Evolutionary conservation across 768 basidiomycete species (phyloP), one percentile per base, ranked within the genome.

Genomic region (Suillus occidentalis): DNA sequence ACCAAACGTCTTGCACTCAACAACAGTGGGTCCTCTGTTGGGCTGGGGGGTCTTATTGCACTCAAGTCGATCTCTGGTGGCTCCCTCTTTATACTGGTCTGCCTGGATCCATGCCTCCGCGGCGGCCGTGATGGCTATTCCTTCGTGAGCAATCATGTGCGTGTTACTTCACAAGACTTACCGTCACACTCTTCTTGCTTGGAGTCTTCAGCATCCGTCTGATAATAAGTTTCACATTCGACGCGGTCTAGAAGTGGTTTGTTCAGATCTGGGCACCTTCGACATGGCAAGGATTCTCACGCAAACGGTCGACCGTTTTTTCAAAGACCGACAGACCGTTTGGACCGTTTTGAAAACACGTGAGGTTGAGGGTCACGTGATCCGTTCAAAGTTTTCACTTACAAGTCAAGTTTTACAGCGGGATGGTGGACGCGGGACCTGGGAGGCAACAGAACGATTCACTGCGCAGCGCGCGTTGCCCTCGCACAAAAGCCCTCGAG

Each of bases 21-120:
- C 2, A 93, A 77, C 0, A 93, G 73, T 0, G 91, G 91, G 69
- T 93, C 91, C 43, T 93, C 91, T 1, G 85, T 85, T 3, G 91
- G 91, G 61, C 89, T 90, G 0, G 89, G 80, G 1, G 91, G 92
- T 9, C 89, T 86, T 69, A 86, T 81, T 5, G 87, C 87, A 57
- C 73, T 81, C 36, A 89, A 75, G 69, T 90, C 85, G 67, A 91
- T 79, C 20, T 85, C 84, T 0, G 90, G 90, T 5, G 84, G 82
- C 69, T 92, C 90, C 63, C 79, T 84, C 81, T 92, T 93, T 64
- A 87, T 70, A 14, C 69, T 42, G 31, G 55, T 16, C 37, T 63
- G 62, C 20, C 58, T 59, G 18, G 25, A 25, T 31, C 40, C 58
- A 42, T 42, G 42, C 42, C 28, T 59, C 16, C 40, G 60, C 20